A percentile compares a stretch with the other conserved stretches of the same genome.
Conservation (phyloP, 2,329 filamentous ascomycete species). For the Verticillium longisporum region DNA sequence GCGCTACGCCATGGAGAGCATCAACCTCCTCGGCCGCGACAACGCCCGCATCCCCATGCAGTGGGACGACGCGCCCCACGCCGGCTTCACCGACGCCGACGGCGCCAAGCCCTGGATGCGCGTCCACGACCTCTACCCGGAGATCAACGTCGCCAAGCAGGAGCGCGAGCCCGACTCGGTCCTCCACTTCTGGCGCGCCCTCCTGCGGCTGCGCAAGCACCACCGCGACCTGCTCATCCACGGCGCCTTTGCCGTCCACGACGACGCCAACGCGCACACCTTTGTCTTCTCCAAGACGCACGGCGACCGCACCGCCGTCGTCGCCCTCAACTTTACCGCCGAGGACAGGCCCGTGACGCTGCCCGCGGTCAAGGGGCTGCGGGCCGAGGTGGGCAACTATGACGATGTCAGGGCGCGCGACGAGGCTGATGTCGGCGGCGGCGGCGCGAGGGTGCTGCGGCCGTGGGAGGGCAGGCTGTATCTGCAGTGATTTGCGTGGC, state of each 20-base stretch:
- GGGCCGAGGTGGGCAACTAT: conserved; percentile 22
- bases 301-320: conserved; percentile 19
- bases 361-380: conserved; percentile 12
- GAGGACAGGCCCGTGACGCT: conserved; percentile 19
- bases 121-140: conserved; percentile 47
- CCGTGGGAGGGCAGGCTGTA: conserved; percentile 29
- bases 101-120: conserved; percentile 47
- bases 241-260: conserved; percentile 48
- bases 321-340: conserved; percentile 30
- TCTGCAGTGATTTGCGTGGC: conserved; percentile 9
- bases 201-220: conserved; percentile 46
- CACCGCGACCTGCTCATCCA: conserved; percentile 54
- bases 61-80: conserved; percentile 49
- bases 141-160: conserved; percentile 50
- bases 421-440: neutral
- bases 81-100: conserved; percentile 50
- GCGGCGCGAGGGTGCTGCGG: conserved; percentile 12
- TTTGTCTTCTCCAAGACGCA: conserved; percentile 37
- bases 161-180: conserved; percentile 36
- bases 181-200: conserved; percentile 53
- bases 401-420: conserved; percentile 12
- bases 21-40: conserved; percentile 56
- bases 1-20: conserved; percentile 38
- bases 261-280: conserved; percentile 34
- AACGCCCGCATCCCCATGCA: conserved; percentile 64